Evolutionary conservation across 2,329 filamentous ascomycete species (phyloP), one percentile per base, ranked within the genome.

Genomic region (Pseudocercospora musae): DNA sequence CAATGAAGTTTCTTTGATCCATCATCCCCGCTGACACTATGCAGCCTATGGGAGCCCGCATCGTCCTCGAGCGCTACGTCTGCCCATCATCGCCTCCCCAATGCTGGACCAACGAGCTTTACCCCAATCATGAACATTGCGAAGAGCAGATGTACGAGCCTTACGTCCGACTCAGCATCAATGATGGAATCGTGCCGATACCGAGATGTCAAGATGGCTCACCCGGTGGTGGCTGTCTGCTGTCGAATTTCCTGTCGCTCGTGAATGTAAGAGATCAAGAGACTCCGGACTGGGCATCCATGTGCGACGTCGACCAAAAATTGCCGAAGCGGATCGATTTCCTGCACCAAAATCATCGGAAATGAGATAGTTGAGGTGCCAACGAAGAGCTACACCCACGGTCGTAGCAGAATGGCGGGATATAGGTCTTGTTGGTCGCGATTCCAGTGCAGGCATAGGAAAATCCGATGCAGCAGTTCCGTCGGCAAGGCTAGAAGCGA

Each of bases 91-190:
- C 77, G 82, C 56, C 61, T 11, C 21, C 29, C 13, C 27, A 40
- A 23, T 65, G 63, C 60, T 63, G 31, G 37, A 37, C 53, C 40
- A 58, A 10, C 64, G 70, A 59, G 29, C 52, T 54, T 18, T 54
- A 54, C 18, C 52, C 52, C n/a, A 54, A 54, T 18, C 52, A 54
- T 67, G 69, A 71, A 42, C 74, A 74, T 53, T 55, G 59, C 10
- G 56, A 66, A 18, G 57, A 70, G 31, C 56, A 61, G 18, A 50
- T 46, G 29, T 57, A 73, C 52, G 70, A 74, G 4, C 54, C 63
- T 4, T 85, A 78, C 63, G 75, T 87, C 21, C 78, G 84, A 18
- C 69, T 86, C 62, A 84, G 83, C 50, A 79, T 87, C 69, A 87
- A 87, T 67, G 84, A 87, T 67, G 82, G 80, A 8, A 79, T 85